Evolutionary conservation across 2,329 filamentous ascomycete genomes (phyloP), one percentile per base, ranked within the genome.

Genomic region (Metarhizium album): DNA sequence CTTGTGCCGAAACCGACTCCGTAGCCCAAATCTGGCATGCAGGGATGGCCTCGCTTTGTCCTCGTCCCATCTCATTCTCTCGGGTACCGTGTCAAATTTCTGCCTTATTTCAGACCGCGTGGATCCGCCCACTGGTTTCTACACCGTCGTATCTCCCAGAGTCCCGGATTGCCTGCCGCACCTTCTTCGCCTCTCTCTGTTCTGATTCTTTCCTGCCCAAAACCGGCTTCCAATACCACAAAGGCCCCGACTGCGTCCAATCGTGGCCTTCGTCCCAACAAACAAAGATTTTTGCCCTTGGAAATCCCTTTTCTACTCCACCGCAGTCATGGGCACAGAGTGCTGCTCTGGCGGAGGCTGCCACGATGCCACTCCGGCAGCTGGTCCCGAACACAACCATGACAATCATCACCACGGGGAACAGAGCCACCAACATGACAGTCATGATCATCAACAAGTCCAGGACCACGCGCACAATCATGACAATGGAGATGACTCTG

Each of bases 311-410:
- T 35, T 31, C 42, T 33, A 14, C 6, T 51, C 22, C 16, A 14
- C 22, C 45, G 24, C 33, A 45, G 48, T 38, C 46, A 57, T 57
- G 55, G 52, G 48, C 11, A 23, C 35, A 24, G 54, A 45, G 42
- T 54, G 54, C 47, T 56, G 54, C 43, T 54, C 52, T 37, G 37
- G 42, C 16, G 43, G 42, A 38, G 43, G 48, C 18, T 38, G 46
- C 37, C 46, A 42, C 11, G 16, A 37, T n/a, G 42, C 48, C 31
- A 35, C 35, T 6, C 49, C 47, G n/a, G 51, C 42, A 11, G 27
- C 42, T n/a, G 40, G 3, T 38, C 50, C 47, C 24, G 22, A 23
- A 11, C 40, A 43, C 40, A 24, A 43, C 22, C 40, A 43, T 14
- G 20, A 24, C 22, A n/a, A 24, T 24, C n/a, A 3, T 16, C 40